phyloP scores from a whole-genome alignment of 2,329 filamentous ascomycete species.

The Nemania sp. region DNA sequence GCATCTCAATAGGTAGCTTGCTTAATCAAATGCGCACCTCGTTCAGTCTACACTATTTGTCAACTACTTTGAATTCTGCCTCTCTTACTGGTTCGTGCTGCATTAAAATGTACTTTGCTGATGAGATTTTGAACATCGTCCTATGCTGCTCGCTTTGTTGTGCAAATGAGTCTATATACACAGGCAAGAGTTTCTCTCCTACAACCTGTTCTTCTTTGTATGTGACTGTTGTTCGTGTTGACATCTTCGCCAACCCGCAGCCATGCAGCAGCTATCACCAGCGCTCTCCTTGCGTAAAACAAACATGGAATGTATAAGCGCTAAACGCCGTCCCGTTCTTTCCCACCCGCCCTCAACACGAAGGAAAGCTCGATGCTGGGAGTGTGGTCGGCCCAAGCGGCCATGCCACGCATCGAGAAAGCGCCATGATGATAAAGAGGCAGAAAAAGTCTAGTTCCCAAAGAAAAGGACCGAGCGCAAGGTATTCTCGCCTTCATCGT shows the following conservation, averaged over 20 bases:
- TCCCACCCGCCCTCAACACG: slow-evolving; percentile 7
- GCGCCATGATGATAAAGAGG: too few species aligned
- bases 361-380: slow-evolving; percentile 6
- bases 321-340: slow-evolving; percentile 25
- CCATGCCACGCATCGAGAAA: slow-evolving; percentile 7
- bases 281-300: slow-evolving; percentile 7
- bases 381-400: neutral
- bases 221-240: slow-evolving; percentile 2
- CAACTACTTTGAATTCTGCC: slow-evolving; percentile 2
- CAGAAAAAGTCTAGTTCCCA: slow-evolving; percentile 33
- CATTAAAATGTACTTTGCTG: slow-evolving; percentile 24
- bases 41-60: neutral
- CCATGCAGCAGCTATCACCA: slow-evolving; percentile 21
- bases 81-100: slow-evolving; percentile 15
- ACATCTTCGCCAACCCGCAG: slow-evolving; percentile 12
- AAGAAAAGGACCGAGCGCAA: slow-evolving; percentile 26
- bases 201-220: slow-evolving; percentile 2
- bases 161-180: slow-evolving; percentile 24
- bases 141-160: slow-evolving; percentile 4
- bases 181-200: slow-evolving; percentile 1
- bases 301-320: slow-evolving; percentile 9
- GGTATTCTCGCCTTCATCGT: slow-evolving; percentile 33
- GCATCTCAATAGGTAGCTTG: too few species aligned
- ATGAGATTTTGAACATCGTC: slow-evolving; percentile 5
- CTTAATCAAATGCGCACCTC: neutral